Evolutionary conservation across 495 filamentous ascomycete species (phyloP).

Genomic region (Xylaria acuta): DNA sequence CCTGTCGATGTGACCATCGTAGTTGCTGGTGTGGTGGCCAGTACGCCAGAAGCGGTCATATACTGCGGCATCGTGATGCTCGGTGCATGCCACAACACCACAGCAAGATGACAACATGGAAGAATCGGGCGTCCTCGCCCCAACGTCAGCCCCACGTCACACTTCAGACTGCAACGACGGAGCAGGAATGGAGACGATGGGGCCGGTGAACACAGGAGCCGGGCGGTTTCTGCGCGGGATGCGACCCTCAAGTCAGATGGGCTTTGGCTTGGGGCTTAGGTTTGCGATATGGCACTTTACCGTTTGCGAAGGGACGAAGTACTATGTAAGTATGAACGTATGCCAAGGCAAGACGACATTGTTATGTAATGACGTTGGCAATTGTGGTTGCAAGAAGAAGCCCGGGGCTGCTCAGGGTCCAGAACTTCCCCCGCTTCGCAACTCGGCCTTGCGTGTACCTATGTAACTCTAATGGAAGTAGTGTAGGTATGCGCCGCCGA

Average conservation of each 20-base stretch:
- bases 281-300: slow-evolving; percentile 3
- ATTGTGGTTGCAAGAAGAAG: neutral
- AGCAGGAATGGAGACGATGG: slow-evolving; percentile 20
- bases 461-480: too few species aligned
- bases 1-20: neutral
- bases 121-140: neutral
- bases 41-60: slow-evolving; percentile 4
- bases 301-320: neutral
- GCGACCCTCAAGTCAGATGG: slow-evolving; percentile 20
- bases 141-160: slow-evolving; percentile 28
- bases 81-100: slow-evolving; percentile 1
- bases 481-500: neutral
- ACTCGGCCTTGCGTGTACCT: neutral
- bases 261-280: neutral
- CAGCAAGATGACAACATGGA: slow-evolving; percentile 20
- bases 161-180: slow-evolving; percentile 9
- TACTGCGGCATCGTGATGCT: slow-evolving; percentile 8
- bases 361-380: slow-evolving; percentile 15
- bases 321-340: too few species aligned
- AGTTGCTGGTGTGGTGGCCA: slow-evolving; percentile 6
- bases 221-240: slow-evolving; percentile 14
- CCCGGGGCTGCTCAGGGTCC: slow-evolving; percentile 5
- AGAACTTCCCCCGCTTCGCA: neutral
- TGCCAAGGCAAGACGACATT: slow-evolving; percentile 20
- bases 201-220: neutral